Conservation (phyloP, 345 rosid species). For the Heritiera fomes region DNA sequence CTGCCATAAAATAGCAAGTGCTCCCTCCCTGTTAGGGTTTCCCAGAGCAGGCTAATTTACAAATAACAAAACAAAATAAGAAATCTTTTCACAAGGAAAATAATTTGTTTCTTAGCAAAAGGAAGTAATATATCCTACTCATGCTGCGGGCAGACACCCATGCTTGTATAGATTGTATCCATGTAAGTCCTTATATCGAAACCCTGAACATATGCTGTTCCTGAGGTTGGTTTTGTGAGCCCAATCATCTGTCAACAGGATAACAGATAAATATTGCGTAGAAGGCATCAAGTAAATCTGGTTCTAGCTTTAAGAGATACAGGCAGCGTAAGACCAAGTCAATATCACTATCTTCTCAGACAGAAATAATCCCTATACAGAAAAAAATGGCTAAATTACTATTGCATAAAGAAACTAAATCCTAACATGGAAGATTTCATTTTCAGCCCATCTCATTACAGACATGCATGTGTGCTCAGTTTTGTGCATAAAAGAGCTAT, state of each 20-base stretch:
- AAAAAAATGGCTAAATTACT: neutral
- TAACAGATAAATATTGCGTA: neutral
- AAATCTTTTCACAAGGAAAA: constrained; percentile 1
- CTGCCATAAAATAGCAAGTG: constrained; percentile 94
- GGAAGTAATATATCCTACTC: constrained; percentile 53
- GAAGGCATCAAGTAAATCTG: neutral
- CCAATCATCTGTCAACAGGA: constrained; percentile 79
- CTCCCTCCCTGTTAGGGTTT: constrained; percentile 84
- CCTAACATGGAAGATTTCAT: neutral
- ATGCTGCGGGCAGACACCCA: constrained; percentile 98
- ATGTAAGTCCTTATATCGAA: constrained; percentile 68
- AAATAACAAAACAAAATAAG: constrained; percentile 17
- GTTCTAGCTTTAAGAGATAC: constrained; percentile 12
- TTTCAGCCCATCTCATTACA: neutral
- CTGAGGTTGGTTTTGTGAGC: constrained; percentile 76
- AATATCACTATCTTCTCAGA: neutral
- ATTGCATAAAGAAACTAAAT: neutral
- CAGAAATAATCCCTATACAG: neutral
- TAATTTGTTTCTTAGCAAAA: neutral
- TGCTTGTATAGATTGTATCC: constrained; percentile 81
- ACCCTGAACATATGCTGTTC: constrained; percentile 75
- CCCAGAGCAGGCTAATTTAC: constrained; percentile 83
- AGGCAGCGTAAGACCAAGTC: neutral
- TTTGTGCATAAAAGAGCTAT: neutral
- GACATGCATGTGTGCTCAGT: neutral